Conservation (phyloP, 176 grass and related monocot species). For the Aechmea fasciata region DNA sequence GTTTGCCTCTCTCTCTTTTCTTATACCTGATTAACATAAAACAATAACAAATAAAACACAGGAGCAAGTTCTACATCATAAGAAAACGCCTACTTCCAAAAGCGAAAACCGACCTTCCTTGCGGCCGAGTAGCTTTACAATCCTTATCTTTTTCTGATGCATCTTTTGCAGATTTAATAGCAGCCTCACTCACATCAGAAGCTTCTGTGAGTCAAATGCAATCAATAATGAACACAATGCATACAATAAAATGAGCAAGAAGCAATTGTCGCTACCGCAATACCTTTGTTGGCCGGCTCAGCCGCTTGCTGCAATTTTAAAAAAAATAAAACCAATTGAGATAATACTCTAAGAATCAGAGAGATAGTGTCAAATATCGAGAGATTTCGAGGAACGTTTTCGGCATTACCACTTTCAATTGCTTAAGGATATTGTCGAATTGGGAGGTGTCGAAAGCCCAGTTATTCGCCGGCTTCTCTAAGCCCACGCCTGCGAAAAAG, state of each 20-base stretch:
- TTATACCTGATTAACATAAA: constrained; percentile 53
- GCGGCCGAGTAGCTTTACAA: constrained; percentile 62
- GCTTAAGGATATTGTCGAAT: constrained; percentile 94
- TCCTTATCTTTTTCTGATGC: constrained; percentile 32
- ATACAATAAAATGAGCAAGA: constrained; percentile 2
- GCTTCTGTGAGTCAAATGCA: constrained; percentile 27
- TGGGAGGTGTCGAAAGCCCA: constrained; percentile 86
- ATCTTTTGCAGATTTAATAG: constrained; percentile 39
- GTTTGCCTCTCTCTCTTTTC: constrained; percentile 89
- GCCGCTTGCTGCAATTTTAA: constrained; percentile 51
- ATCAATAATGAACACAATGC: constrained; percentile 9
- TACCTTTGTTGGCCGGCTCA: constrained; percentile 52
- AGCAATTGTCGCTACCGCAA: neutral
- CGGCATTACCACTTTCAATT: constrained; percentile 74
- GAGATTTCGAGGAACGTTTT: constrained; percentile 7
- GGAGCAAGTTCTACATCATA: constrained; percentile 3
- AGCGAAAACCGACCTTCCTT: constrained; percentile 62
- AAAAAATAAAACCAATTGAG: neutral
- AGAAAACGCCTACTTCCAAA: neutral
- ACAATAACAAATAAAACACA: neutral
- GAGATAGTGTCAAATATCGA: constrained; percentile 1
- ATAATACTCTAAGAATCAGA: constrained; percentile 1
- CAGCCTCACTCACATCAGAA: constrained; percentile 30
- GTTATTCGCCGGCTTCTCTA: constrained; percentile 68
- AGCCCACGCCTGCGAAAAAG: constrained; percentile 55